Conservation (phyloP, 139 green algal genomes). For the Trebouxia sp. region DNA sequence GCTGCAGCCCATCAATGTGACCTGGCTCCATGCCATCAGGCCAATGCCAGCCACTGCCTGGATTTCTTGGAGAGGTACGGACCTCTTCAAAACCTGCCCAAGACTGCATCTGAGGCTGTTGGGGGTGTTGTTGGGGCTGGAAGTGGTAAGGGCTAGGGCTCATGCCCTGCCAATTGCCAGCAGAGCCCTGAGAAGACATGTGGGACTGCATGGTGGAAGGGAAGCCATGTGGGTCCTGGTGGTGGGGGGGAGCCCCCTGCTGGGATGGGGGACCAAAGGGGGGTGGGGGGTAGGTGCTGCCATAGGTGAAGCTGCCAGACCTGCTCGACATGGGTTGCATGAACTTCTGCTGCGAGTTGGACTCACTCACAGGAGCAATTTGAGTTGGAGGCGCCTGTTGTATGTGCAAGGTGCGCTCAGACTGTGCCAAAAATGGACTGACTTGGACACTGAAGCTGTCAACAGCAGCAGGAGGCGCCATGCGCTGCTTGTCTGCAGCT, state of each 20-base stretch:
- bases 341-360: not conserved
- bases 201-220: conserved; percentile 5
- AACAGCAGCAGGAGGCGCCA: not conserved
- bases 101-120: not conserved
- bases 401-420: not conserved
- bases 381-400: not conserved
- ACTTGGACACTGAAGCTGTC: not conserved
- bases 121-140: not conserved
- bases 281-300: not conserved
- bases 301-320: conserved; percentile 15
- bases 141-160: no score
- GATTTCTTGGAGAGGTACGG: not conserved
- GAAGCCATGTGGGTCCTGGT: not conserved
- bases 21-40: not conserved
- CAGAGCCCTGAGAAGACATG: conserved; percentile 7
- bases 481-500: not conserved
- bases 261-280: not conserved
- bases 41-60: not conserved
- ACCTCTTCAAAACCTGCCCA: conserved; percentile 8
- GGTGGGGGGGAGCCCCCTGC: not conserved
- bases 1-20: not conserved
- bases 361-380: not conserved
- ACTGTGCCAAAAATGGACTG: conserved; percentile 4
- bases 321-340: not conserved
- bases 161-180: no score